Base-by-base conservation (phyloP, 108 stramenopile species). In the Bacterosira constricta region DNA sequence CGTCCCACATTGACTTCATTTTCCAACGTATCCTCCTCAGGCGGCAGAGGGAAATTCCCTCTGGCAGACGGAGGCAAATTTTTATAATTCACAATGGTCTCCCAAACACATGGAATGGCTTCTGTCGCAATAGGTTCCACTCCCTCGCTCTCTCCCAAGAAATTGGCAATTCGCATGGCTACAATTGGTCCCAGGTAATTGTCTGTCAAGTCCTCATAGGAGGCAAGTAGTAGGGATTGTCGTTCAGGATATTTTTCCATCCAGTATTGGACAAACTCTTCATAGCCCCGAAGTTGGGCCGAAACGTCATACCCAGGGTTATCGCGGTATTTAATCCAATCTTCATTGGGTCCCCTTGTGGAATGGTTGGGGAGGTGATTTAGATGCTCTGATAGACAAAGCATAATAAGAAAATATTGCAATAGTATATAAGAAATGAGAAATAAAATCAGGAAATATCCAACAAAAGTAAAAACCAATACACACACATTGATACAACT, bases 281-380 rank as follows among this genome's bases (percentile, higher is more conserved):
- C 52, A 70, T 56, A 77, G 20, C 42, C 44, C 46, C 54, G 20
- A 1, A 82, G 15, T 47, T 82, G 72, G 25, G 47, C 46, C 25
- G 4, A 15, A n/a, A 82, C 32, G 6, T 71, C 51, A 44, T 71
- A 32, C 15, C 18, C 13, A 3, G 3, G 5, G 41, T 67, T 52
- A 54, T 82, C 70, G 21, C 81, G n/a, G 51, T 71, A 82, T 15
- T 35, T 11, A 0, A 82, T 42, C 81, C 81, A 82, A 10, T 63
- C 73, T n/a, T 63, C 62, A 11, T 56, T 32, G 0, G 75, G 55
- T 31, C 73, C 73, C 15, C 73, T 7, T 6, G 41, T 54, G 1
- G 75, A 73, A 63, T 75, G 81, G 55, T 63, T 67, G 13, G 52
- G 42, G 5, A 73, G 41, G 13, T 55, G 53, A 52, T 82, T 59